Conservation (phyloP, 192 early-diverging fungal genomes). For the Umbelopsis vinacea region DNA sequence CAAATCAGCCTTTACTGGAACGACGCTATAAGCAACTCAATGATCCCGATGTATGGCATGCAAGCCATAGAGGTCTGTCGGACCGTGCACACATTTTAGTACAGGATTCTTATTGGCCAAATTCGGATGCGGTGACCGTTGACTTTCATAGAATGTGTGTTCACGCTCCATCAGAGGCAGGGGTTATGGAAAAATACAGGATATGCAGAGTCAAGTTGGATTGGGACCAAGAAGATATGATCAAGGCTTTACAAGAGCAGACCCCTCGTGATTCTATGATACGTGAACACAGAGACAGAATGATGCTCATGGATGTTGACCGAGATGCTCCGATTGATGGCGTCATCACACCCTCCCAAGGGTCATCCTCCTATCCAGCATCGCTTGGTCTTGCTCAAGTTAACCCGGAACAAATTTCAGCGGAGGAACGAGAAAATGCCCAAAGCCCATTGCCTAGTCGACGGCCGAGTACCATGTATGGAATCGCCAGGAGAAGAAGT, state of each 20-base stretch:
- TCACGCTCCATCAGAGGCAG: conserved; percentile 6
- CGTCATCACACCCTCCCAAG: background rate
- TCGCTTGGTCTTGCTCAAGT: background rate
- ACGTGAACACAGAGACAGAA: conserved; percentile 19
- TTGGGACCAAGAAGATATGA: conserved; percentile 20
- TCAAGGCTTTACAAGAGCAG: conserved; percentile 13
- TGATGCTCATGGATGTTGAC: conserved; percentile 10
- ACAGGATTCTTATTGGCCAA: conserved; percentile 25
- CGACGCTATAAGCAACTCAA: conserved; percentile 12
- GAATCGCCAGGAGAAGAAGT: conserved; percentile 12
- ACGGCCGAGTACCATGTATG: conserved; percentile 12
- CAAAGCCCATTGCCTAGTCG: conserved; percentile 1
- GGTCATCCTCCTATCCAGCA: background rate
- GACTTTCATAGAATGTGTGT: conserved; percentile 24
- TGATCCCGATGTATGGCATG: conserved; percentile 10
- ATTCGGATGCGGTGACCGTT: conserved; percentile 1
- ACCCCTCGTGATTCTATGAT: conserved; percentile 9
- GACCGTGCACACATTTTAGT: conserved; percentile 18
- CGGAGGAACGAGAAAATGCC: conserved; percentile 12
- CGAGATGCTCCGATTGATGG: background rate
- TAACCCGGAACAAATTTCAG: background rate
- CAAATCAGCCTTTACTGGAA: conserved; percentile 25
- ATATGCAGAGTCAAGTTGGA: conserved; percentile 23
- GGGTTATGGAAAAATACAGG: conserved; percentile 9
- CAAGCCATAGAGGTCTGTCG: conserved; percentile 11